Base-by-base conservation (phyloP, 169 alveolate genomes). In the Plasmodium ovale region DNA sequence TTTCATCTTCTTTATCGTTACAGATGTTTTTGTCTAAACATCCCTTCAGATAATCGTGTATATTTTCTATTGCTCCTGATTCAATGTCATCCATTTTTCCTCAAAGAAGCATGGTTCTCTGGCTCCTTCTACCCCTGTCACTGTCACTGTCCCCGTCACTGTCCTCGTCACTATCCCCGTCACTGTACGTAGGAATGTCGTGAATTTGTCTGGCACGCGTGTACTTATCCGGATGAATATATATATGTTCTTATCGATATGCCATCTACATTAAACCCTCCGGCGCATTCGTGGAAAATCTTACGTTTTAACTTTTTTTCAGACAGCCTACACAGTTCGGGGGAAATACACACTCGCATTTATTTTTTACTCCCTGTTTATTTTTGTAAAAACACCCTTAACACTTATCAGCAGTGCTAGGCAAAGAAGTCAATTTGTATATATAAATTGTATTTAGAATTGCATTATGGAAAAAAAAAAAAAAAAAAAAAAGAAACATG, bases 21-120 rank as follows among this genome's bases (percentile, higher is more conserved):
- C 37, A 19, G 29, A 14, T 62, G 29, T 16, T 58, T 65, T 44
- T 82, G 12, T 49, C 47, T 58, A 64, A 39, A 19, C 56, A 42
- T n/a, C 25, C 82, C 69, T 65, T 82, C 67, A 82, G 44, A 27
- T 67, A 51, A 16, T 65, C 67, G 58, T 82, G 90, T 29, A 82
- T 82, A 33, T 82, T 53, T 65, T 67, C 82, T 49, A 82, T 64
- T 23, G 69, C 70, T 65, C 44, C 12, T 31, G 67, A 51, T 51
- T 82, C 90, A 0, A 54, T 33, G 25, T 82, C 72, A 51, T 82
- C 84, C 90, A 82, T 82, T 12, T 82, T 53, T 65, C 14, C 25
- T 64, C 14, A n/a, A n/a, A 33, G 14, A 9, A 44, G 5, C 77
- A 39, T 37, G 23, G 77, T 67, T 44, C 42, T 25, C 5, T 29